These are phyloP conservation scores for Sporisorium exsertum DNA, from an alignment of 1,284 basidiomycete species.

Conservation along the genomic window DNA sequence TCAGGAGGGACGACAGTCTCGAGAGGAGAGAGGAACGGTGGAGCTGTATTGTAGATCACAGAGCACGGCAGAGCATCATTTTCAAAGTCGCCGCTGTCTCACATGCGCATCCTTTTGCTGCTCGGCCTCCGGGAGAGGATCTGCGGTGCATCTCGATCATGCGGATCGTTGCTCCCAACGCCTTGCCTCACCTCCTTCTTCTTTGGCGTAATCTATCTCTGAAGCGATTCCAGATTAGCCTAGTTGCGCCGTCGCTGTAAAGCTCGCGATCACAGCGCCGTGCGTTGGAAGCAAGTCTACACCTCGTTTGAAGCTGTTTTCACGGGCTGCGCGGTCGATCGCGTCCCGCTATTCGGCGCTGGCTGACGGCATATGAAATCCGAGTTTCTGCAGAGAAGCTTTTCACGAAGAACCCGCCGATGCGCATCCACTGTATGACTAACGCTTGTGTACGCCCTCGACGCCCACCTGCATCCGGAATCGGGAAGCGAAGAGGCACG, in stretches of 20 bases:
- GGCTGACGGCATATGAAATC: not conserved
- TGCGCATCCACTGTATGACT: constrained; percentile 3
- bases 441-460: constrained; percentile 8
- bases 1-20: too few relatives aligned
- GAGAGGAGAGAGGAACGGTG: too few relatives aligned
- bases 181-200: not conserved
- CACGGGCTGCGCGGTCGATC: constrained; percentile 5
- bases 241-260: not conserved
- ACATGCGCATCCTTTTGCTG: not conserved
- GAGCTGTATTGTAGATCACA: too few relatives aligned
- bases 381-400: constrained; percentile 10
- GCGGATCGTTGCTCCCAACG: not conserved
- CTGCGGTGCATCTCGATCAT: constrained; percentile 6
- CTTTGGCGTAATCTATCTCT: too few relatives aligned
- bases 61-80: not conserved
- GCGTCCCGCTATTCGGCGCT: not conserved
- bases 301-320: not conserved
- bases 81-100: not conserved
- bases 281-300: not conserved
- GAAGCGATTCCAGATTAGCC: not conserved
- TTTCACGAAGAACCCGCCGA: constrained; percentile 4
- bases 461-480: constrained; percentile 15
- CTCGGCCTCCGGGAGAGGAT: not conserved
- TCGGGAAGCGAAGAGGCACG: not conserved
- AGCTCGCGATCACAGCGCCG: not conserved